Base-by-base conservation (phyloP, 768 basidiomycete genomes). In the Tricholomella constricta region DNA sequence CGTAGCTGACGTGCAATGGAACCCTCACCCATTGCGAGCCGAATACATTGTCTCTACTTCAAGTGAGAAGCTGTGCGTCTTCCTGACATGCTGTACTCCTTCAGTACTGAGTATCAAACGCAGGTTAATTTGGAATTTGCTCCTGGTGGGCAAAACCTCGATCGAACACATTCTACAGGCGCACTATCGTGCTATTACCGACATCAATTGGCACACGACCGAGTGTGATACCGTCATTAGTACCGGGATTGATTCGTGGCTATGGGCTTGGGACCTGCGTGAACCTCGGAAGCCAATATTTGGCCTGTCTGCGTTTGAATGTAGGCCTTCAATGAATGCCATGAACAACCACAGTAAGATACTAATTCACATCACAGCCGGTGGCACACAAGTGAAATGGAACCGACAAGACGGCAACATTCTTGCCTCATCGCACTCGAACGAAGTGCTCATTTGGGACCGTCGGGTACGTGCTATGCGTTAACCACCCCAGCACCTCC, bases 311-410 rank as follows among this genome's bases (percentile, higher is more conserved):
- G 74, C 78, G 2, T 79, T 79, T 61, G 75, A 77, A 58, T 66
- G 77, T 74, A 63, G 10, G 35, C 15, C 15, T 9, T 8, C 10
- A 10, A 42, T 9, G 32, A 26, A 29, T 55, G 22, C 46, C 6
- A 20, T 36, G 23, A 22, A 44, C 14, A 43, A 40, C 9, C 32
- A n/a, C n/a, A n/a, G n/a, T n/a, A n/a, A n/a, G n/a, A n/a, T 10
- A 56, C 56, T 43, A 36, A 57, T 5, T 6, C n/a, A 31, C n/a
- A n/a, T 19, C 32, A 37, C 56, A 92, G 92, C 86, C 15, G 86
- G 82, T 14, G 94, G 91, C 1, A 98, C 96, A 0, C 96, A 99
- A 67, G 93, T 98, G 52, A 98, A 98, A 69, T 99, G 94, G 93
- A 98, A 96, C 65, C 79, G 91, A 12, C 84, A 86, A 62, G 87